These are phyloP conservation scores for Porphyrellus cyaneotinctus DNA, from an alignment of 768 basidiomycete species.

Conservation along the genomic window DNA sequence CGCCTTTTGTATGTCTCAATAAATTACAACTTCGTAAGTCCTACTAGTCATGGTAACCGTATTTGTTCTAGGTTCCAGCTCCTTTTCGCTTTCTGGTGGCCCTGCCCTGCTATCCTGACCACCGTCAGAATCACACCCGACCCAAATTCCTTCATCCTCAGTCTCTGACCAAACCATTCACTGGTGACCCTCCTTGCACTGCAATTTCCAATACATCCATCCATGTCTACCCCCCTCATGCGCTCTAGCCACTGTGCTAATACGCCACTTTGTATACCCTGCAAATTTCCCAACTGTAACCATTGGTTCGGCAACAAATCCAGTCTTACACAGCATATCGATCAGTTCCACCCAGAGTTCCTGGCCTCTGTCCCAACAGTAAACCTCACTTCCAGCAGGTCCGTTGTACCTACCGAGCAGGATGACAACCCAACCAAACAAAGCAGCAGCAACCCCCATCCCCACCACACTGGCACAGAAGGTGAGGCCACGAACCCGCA, in stretches of 20 bases:
- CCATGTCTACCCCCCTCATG: neutral
- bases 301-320: neutral
- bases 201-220: no score
- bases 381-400: neutral
- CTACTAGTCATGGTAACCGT: no score
- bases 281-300: neutral
- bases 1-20: no score
- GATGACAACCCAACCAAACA: neutral
- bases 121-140: no score
- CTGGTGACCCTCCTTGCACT: neutral
- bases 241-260: neutral
- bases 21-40: no score
- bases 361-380: no score
- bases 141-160: no score
- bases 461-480: neutral
- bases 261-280: neutral
- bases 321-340: neutral
- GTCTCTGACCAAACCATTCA: no score
- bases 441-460: neutral
- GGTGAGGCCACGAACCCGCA: neutral
- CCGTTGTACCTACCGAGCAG: neutral
- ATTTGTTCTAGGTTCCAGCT: no score
- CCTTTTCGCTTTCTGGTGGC: no score
- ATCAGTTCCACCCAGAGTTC: neutral
- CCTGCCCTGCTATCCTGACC: no score